These are phyloP conservation scores for Hericium coralloides DNA, from an alignment of 768 basidiomycete species.

Conservation along the genomic window DNA sequence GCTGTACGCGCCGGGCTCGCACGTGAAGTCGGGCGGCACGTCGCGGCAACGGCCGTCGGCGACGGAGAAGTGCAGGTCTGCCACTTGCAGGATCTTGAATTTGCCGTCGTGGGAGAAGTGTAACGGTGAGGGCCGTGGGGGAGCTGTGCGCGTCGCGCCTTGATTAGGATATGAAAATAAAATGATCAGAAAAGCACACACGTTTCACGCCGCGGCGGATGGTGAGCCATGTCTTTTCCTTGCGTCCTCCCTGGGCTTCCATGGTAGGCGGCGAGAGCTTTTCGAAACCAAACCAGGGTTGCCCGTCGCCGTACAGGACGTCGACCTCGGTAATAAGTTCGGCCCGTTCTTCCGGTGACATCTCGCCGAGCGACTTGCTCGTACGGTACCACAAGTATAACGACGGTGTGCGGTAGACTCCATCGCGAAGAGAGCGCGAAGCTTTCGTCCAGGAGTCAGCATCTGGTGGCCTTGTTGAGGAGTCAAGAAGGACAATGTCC, in stretches of 20 bases:
- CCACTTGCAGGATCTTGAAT: slow-evolving; percentile 86
- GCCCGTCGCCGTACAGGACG: slow-evolving; percentile 75
- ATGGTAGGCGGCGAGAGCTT: slow-evolving; percentile 51
- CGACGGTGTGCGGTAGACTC: slow-evolving; percentile 44
- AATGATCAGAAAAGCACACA: slow-evolving; percentile 25
- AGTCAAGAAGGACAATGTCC: slow-evolving; percentile 56
- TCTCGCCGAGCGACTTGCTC: slow-evolving; percentile 53
- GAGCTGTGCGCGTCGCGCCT: slow-evolving; percentile 29
- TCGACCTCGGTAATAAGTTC: slow-evolving; percentile 88
- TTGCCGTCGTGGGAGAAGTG: slow-evolving; percentile 78
- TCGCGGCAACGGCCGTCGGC: slow-evolving; percentile 72
- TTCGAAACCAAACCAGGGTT: slow-evolving; percentile 83
- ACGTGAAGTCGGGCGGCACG: slow-evolving; percentile 37
- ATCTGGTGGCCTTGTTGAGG: slow-evolving; percentile 38
- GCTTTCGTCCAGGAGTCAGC: slow-evolving; percentile 57
- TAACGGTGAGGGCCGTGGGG: slow-evolving; percentile 66
- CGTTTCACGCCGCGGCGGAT: slow-evolving; percentile 68
- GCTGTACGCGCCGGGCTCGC: slow-evolving; percentile 57
- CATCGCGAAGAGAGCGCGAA: slow-evolving; percentile 51
- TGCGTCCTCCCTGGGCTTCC: slow-evolving; percentile 25
- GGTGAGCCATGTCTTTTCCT: slow-evolving; percentile 54
- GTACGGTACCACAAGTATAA: slow-evolving; percentile 74
- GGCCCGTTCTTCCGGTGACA: slow-evolving; percentile 46
- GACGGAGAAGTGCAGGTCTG: slow-evolving; percentile 91
- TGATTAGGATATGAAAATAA: neutral